Evolutionary conservation across 2,329 filamentous ascomycete genomes (phyloP).

Genomic region (Sporothrix brunneoviolacea): DNA sequence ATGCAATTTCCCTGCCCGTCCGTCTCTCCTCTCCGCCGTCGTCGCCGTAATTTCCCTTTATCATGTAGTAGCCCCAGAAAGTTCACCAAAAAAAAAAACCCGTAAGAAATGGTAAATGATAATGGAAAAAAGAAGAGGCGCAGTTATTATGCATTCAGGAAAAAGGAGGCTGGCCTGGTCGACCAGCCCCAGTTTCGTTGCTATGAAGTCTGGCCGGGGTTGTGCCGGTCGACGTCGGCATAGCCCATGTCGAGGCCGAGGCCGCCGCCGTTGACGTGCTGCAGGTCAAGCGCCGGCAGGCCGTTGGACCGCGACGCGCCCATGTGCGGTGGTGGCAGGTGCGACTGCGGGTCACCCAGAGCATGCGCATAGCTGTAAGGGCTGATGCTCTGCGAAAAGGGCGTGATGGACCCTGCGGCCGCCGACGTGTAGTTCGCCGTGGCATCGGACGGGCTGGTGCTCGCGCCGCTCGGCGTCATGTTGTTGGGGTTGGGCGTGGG

Average conservation of each 20-base stretch:
- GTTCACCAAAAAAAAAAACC: too few species aligned
- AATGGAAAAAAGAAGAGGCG: too few species aligned
- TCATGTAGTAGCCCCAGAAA: too few species aligned
- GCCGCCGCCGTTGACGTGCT: slow-evolving; percentile 10
- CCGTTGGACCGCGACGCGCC: slow-evolving; percentile 5
- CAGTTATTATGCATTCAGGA: too few species aligned
- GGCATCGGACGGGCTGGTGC: slow-evolving; percentile 15
- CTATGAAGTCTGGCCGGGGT: slow-evolving; percentile 5
- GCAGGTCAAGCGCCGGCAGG: slow-evolving; percentile 9
- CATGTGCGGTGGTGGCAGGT: neutral
- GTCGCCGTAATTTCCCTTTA: too few species aligned
- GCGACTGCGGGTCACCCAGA: slow-evolving; percentile 9
- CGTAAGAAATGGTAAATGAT: too few species aligned
- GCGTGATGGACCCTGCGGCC: neutral
- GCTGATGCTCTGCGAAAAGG: slow-evolving; percentile 13
- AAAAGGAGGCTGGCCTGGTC: too few species aligned
- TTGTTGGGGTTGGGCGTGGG: slow-evolving; percentile 16
- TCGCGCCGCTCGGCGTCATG: slow-evolving; percentile 12
- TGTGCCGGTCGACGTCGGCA: slow-evolving; percentile 12
- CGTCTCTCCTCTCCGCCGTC: too few species aligned
- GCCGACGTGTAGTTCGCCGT: slow-evolving; percentile 16
- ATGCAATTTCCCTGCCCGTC: too few species aligned
- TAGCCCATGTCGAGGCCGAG: slow-evolving; percentile 14
- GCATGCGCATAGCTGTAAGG: slow-evolving; percentile 15
- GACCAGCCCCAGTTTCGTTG: neutral